Conservation (phyloP, 495 filamentous ascomycete species). For the Corynascus novoguineensis region DNA sequence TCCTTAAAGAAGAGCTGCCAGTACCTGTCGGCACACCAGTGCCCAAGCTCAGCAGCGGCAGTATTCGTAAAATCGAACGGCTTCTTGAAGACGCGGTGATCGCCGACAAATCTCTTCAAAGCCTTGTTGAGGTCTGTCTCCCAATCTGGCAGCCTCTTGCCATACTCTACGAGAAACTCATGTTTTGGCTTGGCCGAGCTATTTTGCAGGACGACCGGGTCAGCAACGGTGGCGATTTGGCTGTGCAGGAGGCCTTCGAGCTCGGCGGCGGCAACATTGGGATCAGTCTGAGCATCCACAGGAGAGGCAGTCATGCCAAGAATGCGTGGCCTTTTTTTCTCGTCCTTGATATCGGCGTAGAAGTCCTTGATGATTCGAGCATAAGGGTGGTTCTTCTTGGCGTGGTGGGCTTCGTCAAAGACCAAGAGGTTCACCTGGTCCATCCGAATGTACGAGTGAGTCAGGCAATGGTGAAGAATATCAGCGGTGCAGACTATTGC, state of each 20-base stretch:
- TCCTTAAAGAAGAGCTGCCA: slow-evolving; percentile 71
- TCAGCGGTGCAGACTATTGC: slow-evolving; percentile 93
- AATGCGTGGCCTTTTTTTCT: slow-evolving; percentile 61
- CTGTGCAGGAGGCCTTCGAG: slow-evolving; percentile 74
- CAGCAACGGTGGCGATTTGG: slow-evolving; percentile 75
- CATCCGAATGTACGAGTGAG: slow-evolving; percentile 76
- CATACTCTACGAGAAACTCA: slow-evolving; percentile 59
- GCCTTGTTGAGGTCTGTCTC: slow-evolving; percentile 59
- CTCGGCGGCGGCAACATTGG: slow-evolving; percentile 64
- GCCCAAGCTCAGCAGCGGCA: slow-evolving; percentile 64
- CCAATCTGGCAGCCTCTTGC: slow-evolving; percentile 43
- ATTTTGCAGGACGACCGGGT: slow-evolving; percentile 55
- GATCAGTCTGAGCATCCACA: slow-evolving; percentile 74
- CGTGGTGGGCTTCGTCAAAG: slow-evolving; percentile 95
- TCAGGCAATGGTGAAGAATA: slow-evolving; percentile 71
- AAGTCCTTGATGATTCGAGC: slow-evolving; percentile 87
- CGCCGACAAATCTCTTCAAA: slow-evolving; percentile 52
- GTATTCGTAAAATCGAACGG: slow-evolving; percentile 53
- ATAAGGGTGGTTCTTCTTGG: slow-evolving; percentile 92
- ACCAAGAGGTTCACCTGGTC: slow-evolving; percentile 82
- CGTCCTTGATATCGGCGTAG: slow-evolving; percentile 49
- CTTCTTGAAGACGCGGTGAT: slow-evolving; percentile 52
- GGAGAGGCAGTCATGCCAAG: slow-evolving; percentile 98
- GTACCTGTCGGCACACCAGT: slow-evolving; percentile 80
- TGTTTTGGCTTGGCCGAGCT: slow-evolving; percentile 51